These are phyloP conservation scores for Aspergillus persii DNA, from an alignment of 2,329 filamentous ascomycete species.

Conservation along the genomic window DNA sequence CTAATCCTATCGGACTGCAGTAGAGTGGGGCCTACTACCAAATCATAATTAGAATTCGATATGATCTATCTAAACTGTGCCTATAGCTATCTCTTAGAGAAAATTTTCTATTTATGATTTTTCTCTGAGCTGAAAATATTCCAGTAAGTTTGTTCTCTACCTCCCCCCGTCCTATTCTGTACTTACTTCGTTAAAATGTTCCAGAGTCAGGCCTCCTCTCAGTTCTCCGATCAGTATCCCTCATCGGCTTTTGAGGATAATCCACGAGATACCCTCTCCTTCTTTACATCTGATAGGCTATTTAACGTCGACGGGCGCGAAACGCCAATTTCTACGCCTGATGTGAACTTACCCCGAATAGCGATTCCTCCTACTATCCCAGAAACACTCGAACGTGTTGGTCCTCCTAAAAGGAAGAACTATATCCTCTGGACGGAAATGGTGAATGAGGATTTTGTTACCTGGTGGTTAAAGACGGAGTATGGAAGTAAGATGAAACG, in stretches of 20 bases:
- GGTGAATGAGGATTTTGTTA: slow-evolving; percentile 8
- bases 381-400: slow-evolving; percentile 3
- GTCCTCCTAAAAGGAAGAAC: slow-evolving; percentile 7
- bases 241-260: slow-evolving; percentile 7
- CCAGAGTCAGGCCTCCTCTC: too few species aligned
- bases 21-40: too few species aligned
- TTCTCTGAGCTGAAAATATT: too few species aligned
- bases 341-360: background rate
- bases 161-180: too few species aligned
- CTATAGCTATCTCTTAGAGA: too few species aligned
- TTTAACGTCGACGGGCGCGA: background rate
- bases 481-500: background rate
- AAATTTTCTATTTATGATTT: too few species aligned
- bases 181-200: too few species aligned
- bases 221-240: slow-evolving; percentile 13
- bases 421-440: too few species aligned
- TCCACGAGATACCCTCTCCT: background rate
- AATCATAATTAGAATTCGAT: too few species aligned
- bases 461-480: background rate
- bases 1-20: too few species aligned
- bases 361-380: background rate
- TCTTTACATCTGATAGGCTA: background rate
- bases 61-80: too few species aligned
- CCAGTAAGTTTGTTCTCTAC: too few species aligned
- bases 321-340: background rate